These are phyloP conservation scores for Whalleya microplaca DNA, from an alignment of 2,329 filamentous ascomycete species.

Conservation along the genomic window DNA sequence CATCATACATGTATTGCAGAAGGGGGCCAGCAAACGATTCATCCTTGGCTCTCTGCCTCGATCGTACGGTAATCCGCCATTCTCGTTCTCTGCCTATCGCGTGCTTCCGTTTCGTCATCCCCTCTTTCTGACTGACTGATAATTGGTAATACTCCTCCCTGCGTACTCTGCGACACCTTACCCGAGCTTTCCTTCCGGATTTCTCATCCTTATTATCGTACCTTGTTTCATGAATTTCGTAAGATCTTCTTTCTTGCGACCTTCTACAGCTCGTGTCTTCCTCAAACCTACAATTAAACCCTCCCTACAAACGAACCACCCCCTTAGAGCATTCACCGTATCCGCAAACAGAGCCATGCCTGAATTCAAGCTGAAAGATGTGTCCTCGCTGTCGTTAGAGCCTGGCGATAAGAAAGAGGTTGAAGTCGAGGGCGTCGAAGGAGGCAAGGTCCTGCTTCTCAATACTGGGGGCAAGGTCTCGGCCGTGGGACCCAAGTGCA, in stretches of 20 bases:
- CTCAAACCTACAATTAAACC: slow-evolving; percentile 1
- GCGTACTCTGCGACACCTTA: background rate
- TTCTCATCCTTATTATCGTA: background rate
- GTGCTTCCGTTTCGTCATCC: slow-evolving; percentile 9
- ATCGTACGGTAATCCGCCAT: background rate
- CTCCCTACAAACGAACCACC: slow-evolving; percentile 5
- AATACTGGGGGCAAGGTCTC: slow-evolving; percentile 77
- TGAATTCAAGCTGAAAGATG: slow-evolving; percentile 74
- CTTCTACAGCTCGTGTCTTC: slow-evolving; percentile 14
- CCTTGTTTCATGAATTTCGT: slow-evolving; percentile 32
- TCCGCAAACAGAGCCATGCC: slow-evolving; percentile 49
- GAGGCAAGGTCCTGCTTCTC: slow-evolving; percentile 82
- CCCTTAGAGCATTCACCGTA: slow-evolving; percentile 15
- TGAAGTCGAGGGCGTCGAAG: slow-evolving; percentile 87
- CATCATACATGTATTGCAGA: slow-evolving; percentile 6
- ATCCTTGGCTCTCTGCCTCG: slow-evolving; percentile 5
- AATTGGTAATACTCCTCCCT: slow-evolving; percentile 10
- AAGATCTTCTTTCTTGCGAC: slow-evolving; percentile 17
- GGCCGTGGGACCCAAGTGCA: slow-evolving; percentile 82
- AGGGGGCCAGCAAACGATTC: background rate
- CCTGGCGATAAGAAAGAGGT: slow-evolving; percentile 85
- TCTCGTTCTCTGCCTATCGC: slow-evolving; percentile 2
- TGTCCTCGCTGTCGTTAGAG: slow-evolving; percentile 74
- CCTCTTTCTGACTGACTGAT: slow-evolving; percentile 6
- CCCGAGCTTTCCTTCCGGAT: background rate